A percentile compares a stretch with the other conserved stretches of the same genome.
Conservation (phyloP, 306 rosid genomes). For the Ormosia semicastrata region DNA sequence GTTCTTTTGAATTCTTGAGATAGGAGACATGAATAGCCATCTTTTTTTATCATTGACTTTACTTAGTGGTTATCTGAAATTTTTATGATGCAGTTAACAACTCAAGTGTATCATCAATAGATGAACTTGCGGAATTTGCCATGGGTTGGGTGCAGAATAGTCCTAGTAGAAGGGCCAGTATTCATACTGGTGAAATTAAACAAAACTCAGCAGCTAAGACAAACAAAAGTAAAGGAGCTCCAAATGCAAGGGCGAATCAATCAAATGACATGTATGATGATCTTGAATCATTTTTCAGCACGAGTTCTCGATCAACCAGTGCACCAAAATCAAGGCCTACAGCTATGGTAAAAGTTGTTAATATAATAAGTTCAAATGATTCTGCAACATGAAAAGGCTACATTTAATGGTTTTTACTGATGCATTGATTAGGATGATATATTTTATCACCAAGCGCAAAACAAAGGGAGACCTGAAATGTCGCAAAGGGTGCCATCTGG, state of each 20-base stretch:
- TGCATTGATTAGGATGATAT: constrained; percentile 55
- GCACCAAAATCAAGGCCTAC: constrained; percentile 75
- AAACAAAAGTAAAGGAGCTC: constrained; percentile 34
- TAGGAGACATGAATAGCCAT: not conserved
- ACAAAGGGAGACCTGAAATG: constrained; percentile 47
- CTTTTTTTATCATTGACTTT: constrained; percentile 12
- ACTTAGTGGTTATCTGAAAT: not conserved
- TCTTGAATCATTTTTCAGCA: constrained; percentile 70
- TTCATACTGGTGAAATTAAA: constrained; percentile 25
- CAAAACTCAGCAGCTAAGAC: constrained; percentile 39
- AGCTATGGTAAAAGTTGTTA: constrained; percentile 49
- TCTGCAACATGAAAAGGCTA: constrained; percentile 12
- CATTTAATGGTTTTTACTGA: constrained; percentile 29
- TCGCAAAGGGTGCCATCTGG: constrained; percentile 50
- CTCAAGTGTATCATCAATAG: constrained; percentile 56
- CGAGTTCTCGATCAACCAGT: constrained; percentile 67
- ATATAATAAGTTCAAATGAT: constrained; percentile 16
- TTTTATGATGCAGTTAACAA: constrained; percentile 46
- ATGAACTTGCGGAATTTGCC: constrained; percentile 83
- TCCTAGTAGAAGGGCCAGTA: constrained; percentile 36
- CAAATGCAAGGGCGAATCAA: constrained; percentile 32
- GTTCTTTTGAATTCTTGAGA: constrained; percentile 38
- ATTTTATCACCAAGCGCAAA: constrained; percentile 43
- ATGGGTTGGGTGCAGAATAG: constrained; percentile 49
- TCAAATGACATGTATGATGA: constrained; percentile 45